Percentiles rank a stretch among this genome's conserved stretches.
Evolutionary conservation across 148 eudicot genomes (phyloP).

Genomic region (Nyssa sinensis): DNA sequence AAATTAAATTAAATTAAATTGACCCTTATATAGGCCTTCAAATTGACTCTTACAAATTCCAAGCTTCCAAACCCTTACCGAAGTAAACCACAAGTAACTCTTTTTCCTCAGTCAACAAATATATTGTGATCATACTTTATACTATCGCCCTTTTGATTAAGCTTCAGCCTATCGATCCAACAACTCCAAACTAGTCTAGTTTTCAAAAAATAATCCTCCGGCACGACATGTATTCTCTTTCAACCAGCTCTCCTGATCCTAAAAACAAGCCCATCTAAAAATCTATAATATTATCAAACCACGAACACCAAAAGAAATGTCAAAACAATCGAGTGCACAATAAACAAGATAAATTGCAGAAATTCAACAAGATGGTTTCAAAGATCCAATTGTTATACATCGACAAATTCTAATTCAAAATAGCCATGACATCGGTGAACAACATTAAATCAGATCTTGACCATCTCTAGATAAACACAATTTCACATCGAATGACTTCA

Average conservation of each 20-base stretch:
- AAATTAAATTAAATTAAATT: too few species aligned
- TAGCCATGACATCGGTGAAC: neutral
- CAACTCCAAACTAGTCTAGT: neutral
- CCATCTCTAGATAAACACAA: neutral
- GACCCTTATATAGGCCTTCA: neutral
- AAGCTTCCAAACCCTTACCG: neutral
- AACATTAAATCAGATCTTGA: slow-evolving; percentile 4
- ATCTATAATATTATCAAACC: neutral
- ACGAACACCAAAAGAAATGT: too few species aligned
- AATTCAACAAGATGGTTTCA: neutral
- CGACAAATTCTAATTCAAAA: neutral
- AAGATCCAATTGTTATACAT: neutral
- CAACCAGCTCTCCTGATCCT: neutral
- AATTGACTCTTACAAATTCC: neutral
- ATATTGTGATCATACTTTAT: too few species aligned
- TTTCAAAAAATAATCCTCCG: neutral
- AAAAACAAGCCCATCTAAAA: neutral
- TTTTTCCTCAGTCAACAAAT: neutral
- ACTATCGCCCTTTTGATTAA: neutral
- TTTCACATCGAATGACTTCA: neutral
- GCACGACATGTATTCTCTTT: neutral
- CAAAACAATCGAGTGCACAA: too few species aligned
- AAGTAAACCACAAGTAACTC: neutral
- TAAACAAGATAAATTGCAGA: too few species aligned
- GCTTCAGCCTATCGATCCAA: neutral